phyloP scores from a whole-genome alignment of 306 rosid species.

The Benincasa hispida region DNA sequence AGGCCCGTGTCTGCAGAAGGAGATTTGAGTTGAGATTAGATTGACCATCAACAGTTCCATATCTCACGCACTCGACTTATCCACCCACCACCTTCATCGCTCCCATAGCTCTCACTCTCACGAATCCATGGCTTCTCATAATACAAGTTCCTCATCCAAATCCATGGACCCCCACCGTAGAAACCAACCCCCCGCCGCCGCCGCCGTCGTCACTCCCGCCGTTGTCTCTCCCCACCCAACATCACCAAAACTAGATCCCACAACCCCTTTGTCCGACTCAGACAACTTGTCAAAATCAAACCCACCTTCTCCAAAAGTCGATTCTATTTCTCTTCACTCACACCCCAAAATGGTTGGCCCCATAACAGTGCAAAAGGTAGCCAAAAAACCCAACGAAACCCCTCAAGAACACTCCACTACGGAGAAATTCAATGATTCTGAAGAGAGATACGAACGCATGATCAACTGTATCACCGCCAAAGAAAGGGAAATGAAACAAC shows the following conservation, averaged over 20 bases:
- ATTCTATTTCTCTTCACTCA: too few relatives aligned
- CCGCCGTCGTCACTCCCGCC: background rate
- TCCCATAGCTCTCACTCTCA: background rate
- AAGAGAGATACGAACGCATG: background rate
- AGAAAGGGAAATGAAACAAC: constrained; percentile 14
- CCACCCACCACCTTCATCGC: background rate
- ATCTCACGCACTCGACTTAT: background rate
- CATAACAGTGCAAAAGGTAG: background rate
- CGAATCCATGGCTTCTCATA: constrained; percentile 33
- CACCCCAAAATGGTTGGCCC: background rate
- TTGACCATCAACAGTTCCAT: constrained; percentile 1
- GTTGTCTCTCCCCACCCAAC: background rate
- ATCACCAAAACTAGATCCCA: constrained; percentile 30
- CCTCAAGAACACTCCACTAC: background rate
- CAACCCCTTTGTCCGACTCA: constrained; percentile 22
- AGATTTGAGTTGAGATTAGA: background rate
- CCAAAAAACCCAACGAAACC: constrained; percentile 7
- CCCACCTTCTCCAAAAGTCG: background rate
- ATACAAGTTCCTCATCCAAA: constrained; percentile 23
- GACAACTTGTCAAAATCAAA: background rate
- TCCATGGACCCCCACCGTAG: constrained; percentile 17
- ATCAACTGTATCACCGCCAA: constrained; percentile 1
- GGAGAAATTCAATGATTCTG: background rate
- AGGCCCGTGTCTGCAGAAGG: background rate
- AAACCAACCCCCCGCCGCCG: constrained; percentile 20